Conservation (phyloP, 2,329 filamentous ascomycete genomes). For the Fusarium sp. region DNA sequence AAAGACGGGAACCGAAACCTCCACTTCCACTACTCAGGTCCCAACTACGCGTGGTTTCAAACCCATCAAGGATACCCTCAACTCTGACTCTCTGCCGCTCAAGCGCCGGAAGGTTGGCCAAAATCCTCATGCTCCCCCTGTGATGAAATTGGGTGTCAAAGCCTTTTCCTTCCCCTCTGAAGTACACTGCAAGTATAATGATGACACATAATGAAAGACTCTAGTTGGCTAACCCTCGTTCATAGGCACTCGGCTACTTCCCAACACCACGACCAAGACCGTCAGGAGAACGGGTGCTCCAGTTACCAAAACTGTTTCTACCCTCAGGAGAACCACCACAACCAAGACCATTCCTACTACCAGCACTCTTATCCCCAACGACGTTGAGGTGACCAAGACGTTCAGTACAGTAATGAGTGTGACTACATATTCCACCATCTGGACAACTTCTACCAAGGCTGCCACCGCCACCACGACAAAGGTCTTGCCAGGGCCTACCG, state of each 20-base stretch:
- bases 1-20: conserved; percentile 4
- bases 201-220: fast-evolving
- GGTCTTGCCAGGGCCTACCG: background rate
- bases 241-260: background rate
- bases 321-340: background rate
- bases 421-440: conserved; percentile 9
- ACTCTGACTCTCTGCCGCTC: background rate
- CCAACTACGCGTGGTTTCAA: conserved; percentile 7
- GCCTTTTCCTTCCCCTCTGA: conserved; percentile 9
- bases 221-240: background rate
- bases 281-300: conserved; percentile 1
- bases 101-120: background rate
- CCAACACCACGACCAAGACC: background rate
- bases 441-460: background rate
- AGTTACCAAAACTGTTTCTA: background rate
- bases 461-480: conserved; percentile 5
- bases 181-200: conserved; percentile 1
- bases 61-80: conserved; percentile 3
- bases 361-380: conserved; percentile 9
- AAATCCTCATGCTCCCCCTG: background rate
- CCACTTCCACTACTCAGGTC: conserved; percentile 5
- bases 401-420: conserved; percentile 2
- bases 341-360: conserved; percentile 1
- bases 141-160: conserved; percentile 5
- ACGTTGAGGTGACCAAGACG: conserved; percentile 3